Evolutionary conservation across 139 green algal genomes (phyloP).

Genomic region (Coelastrella sp.): DNA sequence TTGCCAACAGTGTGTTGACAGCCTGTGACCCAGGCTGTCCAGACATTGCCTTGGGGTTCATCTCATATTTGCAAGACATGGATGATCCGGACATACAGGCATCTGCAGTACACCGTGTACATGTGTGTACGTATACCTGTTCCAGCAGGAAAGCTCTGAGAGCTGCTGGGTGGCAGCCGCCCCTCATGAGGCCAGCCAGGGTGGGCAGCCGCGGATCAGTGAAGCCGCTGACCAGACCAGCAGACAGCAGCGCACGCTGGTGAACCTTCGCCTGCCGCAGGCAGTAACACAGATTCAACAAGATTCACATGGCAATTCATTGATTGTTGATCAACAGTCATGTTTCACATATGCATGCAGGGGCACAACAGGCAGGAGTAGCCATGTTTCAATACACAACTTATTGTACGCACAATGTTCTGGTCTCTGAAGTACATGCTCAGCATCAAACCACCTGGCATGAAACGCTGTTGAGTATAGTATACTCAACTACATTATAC

Average conservation of each 20-base stretch:
- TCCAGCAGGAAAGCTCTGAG: slow-evolving; percentile 90
- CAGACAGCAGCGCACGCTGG: slow-evolving; percentile 84
- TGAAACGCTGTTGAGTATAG: background rate
- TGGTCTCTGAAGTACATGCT: no score
- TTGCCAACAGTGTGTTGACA: no score
- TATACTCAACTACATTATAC: background rate
- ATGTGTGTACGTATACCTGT: slow-evolving; percentile 67
- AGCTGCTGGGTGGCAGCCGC: slow-evolving; percentile 69
- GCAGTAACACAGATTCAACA: no score
- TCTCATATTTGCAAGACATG: no score
- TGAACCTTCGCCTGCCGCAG: slow-evolving; percentile 90
- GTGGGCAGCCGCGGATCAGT: slow-evolving; percentile 91
- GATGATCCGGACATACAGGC: background rate
- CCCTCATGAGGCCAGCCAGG: slow-evolving; percentile 76
- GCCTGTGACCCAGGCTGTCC: no score
- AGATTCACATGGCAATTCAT: no score
- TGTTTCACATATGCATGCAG: background rate
- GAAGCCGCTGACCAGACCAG: slow-evolving; percentile 80
- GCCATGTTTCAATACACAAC: no score
- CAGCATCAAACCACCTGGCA: background rate
- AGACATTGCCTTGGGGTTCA: no score
- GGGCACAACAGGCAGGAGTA: no score
- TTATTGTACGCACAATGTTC: no score
- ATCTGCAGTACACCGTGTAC: background rate
- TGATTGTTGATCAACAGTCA: no score